Evolutionary conservation across 495 filamentous ascomycete genomes (phyloP), one percentile per base, ranked within the genome.

Genomic region (Lasiosphaeria ovina): DNA sequence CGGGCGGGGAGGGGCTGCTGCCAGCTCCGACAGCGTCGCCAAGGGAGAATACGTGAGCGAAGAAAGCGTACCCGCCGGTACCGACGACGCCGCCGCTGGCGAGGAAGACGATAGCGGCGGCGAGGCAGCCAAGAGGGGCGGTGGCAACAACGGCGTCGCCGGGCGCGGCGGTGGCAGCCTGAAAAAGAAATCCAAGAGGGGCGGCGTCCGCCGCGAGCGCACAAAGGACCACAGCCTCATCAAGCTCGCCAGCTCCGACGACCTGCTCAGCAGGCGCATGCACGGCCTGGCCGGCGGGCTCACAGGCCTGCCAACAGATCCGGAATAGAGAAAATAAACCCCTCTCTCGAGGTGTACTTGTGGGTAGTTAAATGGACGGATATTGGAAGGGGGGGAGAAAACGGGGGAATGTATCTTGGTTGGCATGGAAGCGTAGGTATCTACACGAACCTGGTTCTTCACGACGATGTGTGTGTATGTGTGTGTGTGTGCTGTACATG

Each of bases 181-280:
- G 65, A 67, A 67, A 52, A 66, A 70, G 51, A 63, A 68, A 24
- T 24, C 24, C 24, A 24, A 24, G 56, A 44, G 31, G 9, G 44
- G 44, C 36, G 14, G 3, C 6, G 3, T 24, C 10, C 54, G 53
- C 9, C 50, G 57, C 42, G 53, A 45, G 6, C 52, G 54, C 48
- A 61, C 53, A 0, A 64, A 78, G 35, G 61, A 81, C 36, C 79
- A 78, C 54, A 89, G 87, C 64, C 74, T 92, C 55, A 83, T 88
- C 5, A 90, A 88, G 71, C 74, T 97, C 35, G 85, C 85, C 35
- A 96, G 90, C 68, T 86, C 88, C 61, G 91, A 95, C 61, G 92
- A 97, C 78, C 69, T 97, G 57, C 71, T 98, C 12, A 86, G 87
- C 6, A 77, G 93, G 56, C 77, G 93, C 47, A 98, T 98, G 93